Evolutionary conservation across 2,329 filamentous ascomycete genomes (phyloP).

Genomic region (Aspergillus candidus): DNA sequence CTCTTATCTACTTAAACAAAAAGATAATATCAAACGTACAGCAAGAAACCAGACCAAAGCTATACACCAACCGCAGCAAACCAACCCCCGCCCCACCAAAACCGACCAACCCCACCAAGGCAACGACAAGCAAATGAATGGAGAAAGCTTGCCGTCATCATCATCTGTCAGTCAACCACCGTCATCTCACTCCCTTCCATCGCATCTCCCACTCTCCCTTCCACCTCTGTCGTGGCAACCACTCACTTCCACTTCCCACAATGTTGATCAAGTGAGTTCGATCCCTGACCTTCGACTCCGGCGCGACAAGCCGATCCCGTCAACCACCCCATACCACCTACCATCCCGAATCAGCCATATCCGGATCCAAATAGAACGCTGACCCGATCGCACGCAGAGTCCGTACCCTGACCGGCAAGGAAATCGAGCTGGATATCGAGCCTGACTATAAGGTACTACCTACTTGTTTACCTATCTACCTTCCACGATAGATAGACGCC

Average conservation of each 20-base stretch:
- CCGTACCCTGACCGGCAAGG: constrained; percentile 94
- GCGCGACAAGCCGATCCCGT: not conserved
- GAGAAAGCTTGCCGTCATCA: constrained; percentile 22
- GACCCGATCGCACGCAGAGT: constrained; percentile 55
- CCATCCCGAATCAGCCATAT: not conserved
- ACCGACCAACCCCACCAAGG: constrained; percentile 17
- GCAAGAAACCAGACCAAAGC: too few species aligned
- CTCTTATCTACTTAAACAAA: too few species aligned
- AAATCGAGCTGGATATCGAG: constrained; percentile 98
- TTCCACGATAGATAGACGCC: too few species aligned
- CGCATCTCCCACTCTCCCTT: not conserved
- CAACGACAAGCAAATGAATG: too few species aligned
- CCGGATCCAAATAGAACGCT: constrained; percentile 5
- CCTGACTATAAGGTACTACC: constrained; percentile 72
- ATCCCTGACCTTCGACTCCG: not conserved
- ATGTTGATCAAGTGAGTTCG: constrained; percentile 49
- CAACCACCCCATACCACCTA: not conserved
- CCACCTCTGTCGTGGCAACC: not conserved
- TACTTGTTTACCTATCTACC: too few species aligned
- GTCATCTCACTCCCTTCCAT: constrained; percentile 4
- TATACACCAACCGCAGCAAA: too few species aligned
- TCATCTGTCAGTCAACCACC: constrained; percentile 10
- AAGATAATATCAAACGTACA: too few species aligned
- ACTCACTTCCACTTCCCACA: constrained; percentile 15
- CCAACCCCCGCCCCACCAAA: constrained; percentile 23